Evolutionary conservation across 2,329 filamentous ascomycete species (phyloP), one percentile per base, ranked within the genome.

Genomic region (Ophiostoma himal-ulmi): DNA sequence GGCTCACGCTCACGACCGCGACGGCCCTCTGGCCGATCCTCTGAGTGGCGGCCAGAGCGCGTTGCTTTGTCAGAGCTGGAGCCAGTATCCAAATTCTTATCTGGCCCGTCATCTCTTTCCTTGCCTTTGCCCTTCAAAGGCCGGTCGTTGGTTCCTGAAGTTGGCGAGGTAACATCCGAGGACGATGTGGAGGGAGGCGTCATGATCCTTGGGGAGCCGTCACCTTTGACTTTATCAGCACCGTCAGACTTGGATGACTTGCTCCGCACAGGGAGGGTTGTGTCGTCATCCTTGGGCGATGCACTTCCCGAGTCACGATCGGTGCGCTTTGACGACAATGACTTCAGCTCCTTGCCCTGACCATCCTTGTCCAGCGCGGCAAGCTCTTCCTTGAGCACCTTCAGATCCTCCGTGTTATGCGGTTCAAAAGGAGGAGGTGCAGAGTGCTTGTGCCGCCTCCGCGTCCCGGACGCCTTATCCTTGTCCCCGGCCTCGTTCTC

Each of bases 341-440:
- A 17, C 34, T 14, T 6, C 20, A 13, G 7, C 2, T n/a, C 64
- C 4, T 70, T 39, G 68, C 52, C 65, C 36, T 62, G 70, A 2
- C 20, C 70, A 14, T 70, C 66, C 37, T 64, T 71, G 5, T 73
- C 70, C n/a, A 73, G 36, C 0, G 68, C 72, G 7, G 69, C 68
- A 17, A 74, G 72, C 34, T 74, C 70, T 14, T 70, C 69, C 52
- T 71, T 72, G 26, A 75, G 72, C 4, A 70, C 81, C 70, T 79
- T 81, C 20, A 88, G 73, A 20, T 83, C 83, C 39, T 80, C 80
- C 2, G 84, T 80, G 73, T 88, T 82, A 37, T 83, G 87, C 6
- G 85, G 85, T 71, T 86, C 80, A 72, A 88, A 88, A 1, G 78
- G 79, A 1, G 78, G 79, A 74, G 20, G 79, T 79, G 34, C 75